These are phyloP conservation scores for Sporothrix luriei DNA, from an alignment of 2,329 filamentous ascomycete species.

Conservation along the genomic window DNA sequence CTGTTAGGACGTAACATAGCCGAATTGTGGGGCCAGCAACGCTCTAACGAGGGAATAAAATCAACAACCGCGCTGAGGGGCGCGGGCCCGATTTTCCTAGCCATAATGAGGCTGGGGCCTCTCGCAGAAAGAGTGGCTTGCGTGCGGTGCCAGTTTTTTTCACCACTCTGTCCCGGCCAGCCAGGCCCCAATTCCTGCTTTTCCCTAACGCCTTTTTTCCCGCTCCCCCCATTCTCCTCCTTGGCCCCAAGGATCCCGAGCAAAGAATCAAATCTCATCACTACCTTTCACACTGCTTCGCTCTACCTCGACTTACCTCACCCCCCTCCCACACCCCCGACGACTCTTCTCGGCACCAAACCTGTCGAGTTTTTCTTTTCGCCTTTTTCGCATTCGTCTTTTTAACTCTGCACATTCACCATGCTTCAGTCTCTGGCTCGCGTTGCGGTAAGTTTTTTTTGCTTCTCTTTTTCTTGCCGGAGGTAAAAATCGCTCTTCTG, in stretches of 20 bases:
- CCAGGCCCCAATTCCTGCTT: constrained; percentile 29
- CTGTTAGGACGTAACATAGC: background rate
- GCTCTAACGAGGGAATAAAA: constrained; percentile 19
- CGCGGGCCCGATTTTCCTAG: constrained; percentile 18
- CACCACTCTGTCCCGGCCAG: constrained; percentile 4
- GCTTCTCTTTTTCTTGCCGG: constrained; percentile 4
- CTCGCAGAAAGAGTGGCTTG: constrained; percentile 10
- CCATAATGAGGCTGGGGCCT: constrained; percentile 15
- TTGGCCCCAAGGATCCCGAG: constrained; percentile 3
- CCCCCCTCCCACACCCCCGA: constrained; percentile 8
- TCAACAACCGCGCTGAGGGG: constrained; percentile 1
- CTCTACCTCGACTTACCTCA: constrained; percentile 12
- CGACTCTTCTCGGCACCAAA: background rate
- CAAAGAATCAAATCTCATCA: constrained; percentile 20
- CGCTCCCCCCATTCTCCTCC: constrained; percentile 26
- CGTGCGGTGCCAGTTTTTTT: constrained; percentile 20
- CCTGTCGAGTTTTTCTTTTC: constrained; percentile 4
- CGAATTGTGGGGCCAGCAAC: constrained; percentile 2
- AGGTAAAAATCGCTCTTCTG: constrained; percentile 1
- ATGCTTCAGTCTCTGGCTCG: constrained; percentile 51
- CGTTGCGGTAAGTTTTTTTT: constrained; percentile 55
- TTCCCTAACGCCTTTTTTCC: constrained; percentile 31
- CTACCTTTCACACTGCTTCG: constrained; percentile 11
- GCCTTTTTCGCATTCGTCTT: background rate
- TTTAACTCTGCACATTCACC: constrained; percentile 15